Percentiles rank a stretch among this genome's conserved stretches.
Evolutionary conservation across 108 stramenopile species (phyloP).

Genomic region (Poteriospumella lacustris): DNA sequence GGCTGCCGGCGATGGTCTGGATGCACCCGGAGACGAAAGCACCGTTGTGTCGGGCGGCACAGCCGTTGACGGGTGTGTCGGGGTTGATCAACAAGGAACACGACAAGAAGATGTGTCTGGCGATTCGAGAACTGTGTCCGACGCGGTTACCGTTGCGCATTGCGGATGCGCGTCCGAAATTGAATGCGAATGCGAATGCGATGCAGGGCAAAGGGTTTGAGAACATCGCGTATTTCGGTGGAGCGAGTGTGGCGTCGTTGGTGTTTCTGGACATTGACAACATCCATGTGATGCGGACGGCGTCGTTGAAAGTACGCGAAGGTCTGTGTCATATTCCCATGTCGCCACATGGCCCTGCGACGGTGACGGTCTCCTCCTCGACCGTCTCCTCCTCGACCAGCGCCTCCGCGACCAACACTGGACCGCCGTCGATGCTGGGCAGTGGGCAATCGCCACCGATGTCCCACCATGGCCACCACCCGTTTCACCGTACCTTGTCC

Average conservation of each 20-base stretch:
- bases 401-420: too few species aligned
- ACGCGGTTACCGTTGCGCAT: constrained; percentile 19
- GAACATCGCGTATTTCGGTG: constrained; percentile 5
- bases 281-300: constrained; percentile 51
- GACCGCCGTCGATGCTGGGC: too few species aligned
- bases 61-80: constrained; percentile 34
- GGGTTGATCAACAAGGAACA: not conserved
- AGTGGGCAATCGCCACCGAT: too few species aligned
- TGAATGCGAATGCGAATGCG: constrained; percentile 30
- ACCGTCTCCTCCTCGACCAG: too few species aligned
- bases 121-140: not conserved
- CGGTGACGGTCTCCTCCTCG: too few species aligned
- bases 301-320: constrained; percentile 25
- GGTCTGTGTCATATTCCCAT: not conserved
- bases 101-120: constrained; percentile 27
- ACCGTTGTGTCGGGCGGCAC: constrained; percentile 43
- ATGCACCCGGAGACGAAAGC: constrained; percentile 45
- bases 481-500: too few species aligned
- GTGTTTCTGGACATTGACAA: constrained; percentile 52
- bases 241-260: constrained; percentile 21
- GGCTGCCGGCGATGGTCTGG: constrained; percentile 49
- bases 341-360: too few species aligned
- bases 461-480: too few species aligned
- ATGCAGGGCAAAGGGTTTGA: constrained; percentile 29
- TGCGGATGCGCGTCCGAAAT: constrained; percentile 21